Base-by-base conservation (phyloP, 2,329 filamentous ascomycete genomes). In the Colletotrichum plurivorum region DNA sequence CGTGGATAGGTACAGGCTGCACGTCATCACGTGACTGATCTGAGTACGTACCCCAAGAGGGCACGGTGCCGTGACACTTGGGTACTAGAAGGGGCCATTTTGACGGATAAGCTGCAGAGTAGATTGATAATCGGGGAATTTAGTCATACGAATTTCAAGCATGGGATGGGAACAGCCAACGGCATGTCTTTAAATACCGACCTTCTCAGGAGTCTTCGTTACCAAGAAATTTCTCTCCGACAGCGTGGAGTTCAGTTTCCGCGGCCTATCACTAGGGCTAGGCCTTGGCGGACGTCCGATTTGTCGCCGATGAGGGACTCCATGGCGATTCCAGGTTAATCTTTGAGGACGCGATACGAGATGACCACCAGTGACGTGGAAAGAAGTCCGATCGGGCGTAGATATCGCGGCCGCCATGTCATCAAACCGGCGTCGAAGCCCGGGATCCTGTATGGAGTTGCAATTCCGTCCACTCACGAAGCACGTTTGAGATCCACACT, bases 371-470 rank as follows among this genome's bases (percentile, higher is more conserved):
- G 15, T 15, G 15, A 43, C 58, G 6, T 43, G 13, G 4, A 43
- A 43, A 43, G 41, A 43, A 13, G 41, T 43, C 41, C 41, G 41
- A 43, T 43, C 41, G 41, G 41, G 41, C 15, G 41, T 5, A 15
- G 41, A 43, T 43, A 13, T 43, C 12, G 31, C 18, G 31, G 18
- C 12, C 31, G 7, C 25, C 12, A n/a, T 41, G 20, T 41, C 7
- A 48, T 55, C 3, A 45, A 12, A 8, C 16, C 45, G 53, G 7
- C 49, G 20, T 16, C 48, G 48, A 31, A 12, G 9, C 12, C 41
- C 12, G 5, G n/a, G 31, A 15, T n/a, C 63, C 56, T 43, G 16
- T 25, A 67, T 49, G 51, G 63, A 62, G 57, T 62, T 67, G 20
- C 20, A 56, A 56, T n/a, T 62, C 63, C 57, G 12, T 36, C 63